Percentiles rank a stretch among this genome's conserved stretches.
Conservation (phyloP, 2,329 filamentous ascomycete species). For the Aspergillus awamori region DNA sequence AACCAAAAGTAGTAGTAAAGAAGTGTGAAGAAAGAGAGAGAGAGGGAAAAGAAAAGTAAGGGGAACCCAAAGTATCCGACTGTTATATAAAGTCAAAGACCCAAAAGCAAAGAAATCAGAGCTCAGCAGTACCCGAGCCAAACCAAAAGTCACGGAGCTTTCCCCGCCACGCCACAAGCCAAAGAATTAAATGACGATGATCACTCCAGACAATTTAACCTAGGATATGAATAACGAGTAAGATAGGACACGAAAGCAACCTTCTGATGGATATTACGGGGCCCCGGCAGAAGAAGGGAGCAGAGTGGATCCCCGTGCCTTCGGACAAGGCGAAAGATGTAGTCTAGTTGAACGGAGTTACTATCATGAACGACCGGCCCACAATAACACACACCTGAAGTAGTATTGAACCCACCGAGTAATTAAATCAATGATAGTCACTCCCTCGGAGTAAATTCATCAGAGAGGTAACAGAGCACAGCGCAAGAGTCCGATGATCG, state of each 20-base stretch:
- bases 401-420: background rate
- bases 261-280: background rate
- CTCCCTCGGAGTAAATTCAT: background rate
- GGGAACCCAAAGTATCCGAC: background rate
- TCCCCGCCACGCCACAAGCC: background rate
- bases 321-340: background rate
- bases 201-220: background rate
- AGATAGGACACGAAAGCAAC: background rate
- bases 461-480: background rate
- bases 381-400: too few relatives aligned
- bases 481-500: background rate
- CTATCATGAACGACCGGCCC: too few relatives aligned
- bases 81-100: too few relatives aligned
- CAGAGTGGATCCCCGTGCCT: background rate
- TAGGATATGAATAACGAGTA: background rate
- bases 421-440: background rate
- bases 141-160: slow-evolving; percentile 11
- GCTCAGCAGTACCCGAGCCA: slow-evolving; percentile 4
- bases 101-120: too few relatives aligned
- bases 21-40: background rate
- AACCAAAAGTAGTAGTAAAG: too few relatives aligned
- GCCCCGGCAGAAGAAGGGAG: background rate
- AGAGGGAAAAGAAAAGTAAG: slow-evolving; percentile 14
- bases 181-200: background rate
- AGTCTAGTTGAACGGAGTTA: background rate